Conservation (phyloP, 2,329 filamentous ascomycete species). For the Torrubiella hemipterigena region DNA sequence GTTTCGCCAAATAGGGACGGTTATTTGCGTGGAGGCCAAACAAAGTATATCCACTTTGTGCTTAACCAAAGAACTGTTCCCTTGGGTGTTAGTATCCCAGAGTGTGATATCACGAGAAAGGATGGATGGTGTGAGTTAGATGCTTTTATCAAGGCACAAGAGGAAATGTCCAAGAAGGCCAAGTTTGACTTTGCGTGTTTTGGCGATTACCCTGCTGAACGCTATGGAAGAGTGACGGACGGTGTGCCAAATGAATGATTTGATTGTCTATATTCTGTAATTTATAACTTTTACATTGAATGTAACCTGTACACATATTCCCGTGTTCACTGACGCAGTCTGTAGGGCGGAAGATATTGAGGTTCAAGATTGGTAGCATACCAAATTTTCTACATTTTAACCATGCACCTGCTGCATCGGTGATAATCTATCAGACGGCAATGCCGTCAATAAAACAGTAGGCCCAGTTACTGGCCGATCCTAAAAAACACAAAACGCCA, state of each 20-base stretch:
- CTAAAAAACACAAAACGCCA: conserved; percentile 1
- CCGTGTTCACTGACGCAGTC: too few species aligned
- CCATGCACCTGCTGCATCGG: too few species aligned
- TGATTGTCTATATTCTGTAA: too few species aligned
- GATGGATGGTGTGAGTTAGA: conserved; percentile 70
- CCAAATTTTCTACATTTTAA: too few species aligned
- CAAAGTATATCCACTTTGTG: conserved; percentile 61
- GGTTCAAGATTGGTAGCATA: too few species aligned
- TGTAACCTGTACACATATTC: neutral
- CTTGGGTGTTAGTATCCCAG: conserved; percentile 50
- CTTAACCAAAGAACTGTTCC: conserved; percentile 65
- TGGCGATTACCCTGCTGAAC: conserved; percentile 31
- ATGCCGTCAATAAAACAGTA: too few species aligned
- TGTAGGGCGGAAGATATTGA: too few species aligned
- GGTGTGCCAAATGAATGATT: conserved; percentile 21
- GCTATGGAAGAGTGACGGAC: conserved; percentile 26
- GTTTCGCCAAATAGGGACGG: conserved; percentile 41
- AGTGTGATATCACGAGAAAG: conserved; percentile 48
- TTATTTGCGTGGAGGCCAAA: conserved; percentile 41
- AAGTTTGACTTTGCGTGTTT: conserved; percentile 56
- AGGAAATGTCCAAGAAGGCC: conserved; percentile 43
- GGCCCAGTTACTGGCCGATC: too few species aligned
- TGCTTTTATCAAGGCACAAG: conserved; percentile 53
- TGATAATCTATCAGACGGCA: too few species aligned
- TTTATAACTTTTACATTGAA: neutral